A percentile compares a stretch with the other conserved stretches of the same genome.
Conservation (phyloP, 768 basidiomycete genomes). For the Phlebiopsis flavidoalba region DNA sequence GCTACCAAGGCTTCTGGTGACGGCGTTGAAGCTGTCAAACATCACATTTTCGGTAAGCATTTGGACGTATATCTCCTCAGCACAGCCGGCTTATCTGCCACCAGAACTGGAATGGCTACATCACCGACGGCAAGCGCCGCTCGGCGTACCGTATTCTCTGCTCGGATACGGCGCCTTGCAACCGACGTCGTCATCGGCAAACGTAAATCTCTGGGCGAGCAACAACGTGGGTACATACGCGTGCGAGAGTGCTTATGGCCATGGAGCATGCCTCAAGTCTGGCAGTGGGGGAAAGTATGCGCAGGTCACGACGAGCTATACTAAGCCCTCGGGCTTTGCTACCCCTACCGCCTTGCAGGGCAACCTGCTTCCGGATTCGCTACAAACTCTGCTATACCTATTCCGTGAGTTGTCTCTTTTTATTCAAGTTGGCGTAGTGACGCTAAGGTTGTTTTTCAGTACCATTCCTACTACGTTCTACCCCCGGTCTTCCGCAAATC, state of each 20-base stretch:
- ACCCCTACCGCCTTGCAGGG: constrained; percentile 24
- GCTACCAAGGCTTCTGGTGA: constrained; percentile 16
- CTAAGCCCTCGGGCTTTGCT: constrained; percentile 22
- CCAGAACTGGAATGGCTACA: constrained; percentile 25
- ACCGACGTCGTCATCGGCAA: constrained; percentile 18
- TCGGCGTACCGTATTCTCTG: constrained; percentile 22
- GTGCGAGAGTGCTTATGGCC: constrained; percentile 25
- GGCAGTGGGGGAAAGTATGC: constrained; percentile 20
- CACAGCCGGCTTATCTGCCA: neutral
- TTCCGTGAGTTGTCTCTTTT: constrained; percentile 12
- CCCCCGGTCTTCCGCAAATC: constrained; percentile 21
- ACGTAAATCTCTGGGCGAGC: constrained; percentile 26
- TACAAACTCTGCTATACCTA: constrained; percentile 19
- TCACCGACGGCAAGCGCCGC: constrained; percentile 21
- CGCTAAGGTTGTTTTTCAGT: neutral
- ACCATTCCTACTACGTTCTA: constrained; percentile 23
- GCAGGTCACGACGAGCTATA: constrained; percentile 16
- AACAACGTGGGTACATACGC: constrained; percentile 20
- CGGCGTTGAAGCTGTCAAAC: constrained; percentile 23
- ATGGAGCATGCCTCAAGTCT: constrained; percentile 20
- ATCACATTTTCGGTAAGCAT: constrained; percentile 22
- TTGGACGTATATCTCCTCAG: too few species aligned
- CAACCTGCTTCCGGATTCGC: constrained; percentile 19
- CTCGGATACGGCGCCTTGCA: constrained; percentile 22
- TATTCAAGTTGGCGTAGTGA: neutral